phyloP scores from a whole-genome alignment of 2,329 filamentous ascomycete genomes.

The Exutisphaerella laricina region DNA sequence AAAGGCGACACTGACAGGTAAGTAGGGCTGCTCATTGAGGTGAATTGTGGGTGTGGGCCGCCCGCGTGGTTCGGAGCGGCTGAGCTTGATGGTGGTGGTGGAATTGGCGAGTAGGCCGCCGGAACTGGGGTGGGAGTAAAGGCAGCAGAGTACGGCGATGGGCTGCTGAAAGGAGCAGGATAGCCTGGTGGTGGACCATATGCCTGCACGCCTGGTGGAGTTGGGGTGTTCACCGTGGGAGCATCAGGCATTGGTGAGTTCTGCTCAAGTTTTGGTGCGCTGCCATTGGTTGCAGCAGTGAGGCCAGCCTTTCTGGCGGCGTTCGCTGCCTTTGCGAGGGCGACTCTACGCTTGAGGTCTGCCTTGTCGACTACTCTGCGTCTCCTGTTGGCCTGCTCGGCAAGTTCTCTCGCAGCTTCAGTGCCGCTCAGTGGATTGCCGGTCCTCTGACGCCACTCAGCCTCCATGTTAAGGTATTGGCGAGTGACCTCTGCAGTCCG shows the following conservation, averaged over 20 bases:
- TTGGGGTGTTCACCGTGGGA: not conserved
- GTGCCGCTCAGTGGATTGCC: slow-evolving; percentile 67
- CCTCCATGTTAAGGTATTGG: slow-evolving; percentile 78
- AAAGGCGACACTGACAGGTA: no score
- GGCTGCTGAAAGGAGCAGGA: not conserved
- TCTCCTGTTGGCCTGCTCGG: slow-evolving; percentile 4
- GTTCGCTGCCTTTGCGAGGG: slow-evolving; percentile 2
- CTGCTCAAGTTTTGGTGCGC: not conserved
- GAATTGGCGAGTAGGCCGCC: not conserved
- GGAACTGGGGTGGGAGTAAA: not conserved
- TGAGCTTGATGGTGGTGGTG: no score
- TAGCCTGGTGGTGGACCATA: not conserved
- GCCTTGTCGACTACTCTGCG: slow-evolving; percentile 6
- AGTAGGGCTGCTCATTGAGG: no score
- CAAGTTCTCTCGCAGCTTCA: not conserved
- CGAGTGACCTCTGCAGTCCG: slow-evolving; percentile 83
- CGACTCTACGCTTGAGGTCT: slow-evolving; percentile 8
- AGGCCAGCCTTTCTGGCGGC: slow-evolving; percentile 3
- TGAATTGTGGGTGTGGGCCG: no score
- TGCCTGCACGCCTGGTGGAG: not conserved
- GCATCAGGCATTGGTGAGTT: not conserved
- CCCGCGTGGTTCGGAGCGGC: no score
- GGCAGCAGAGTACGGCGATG: not conserved
- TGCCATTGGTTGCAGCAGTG: not conserved
- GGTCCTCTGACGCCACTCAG: slow-evolving; percentile 72